phyloP scores from a whole-genome alignment of 2,329 filamentous ascomycete species.

The Blastomyces gilchristii region DNA sequence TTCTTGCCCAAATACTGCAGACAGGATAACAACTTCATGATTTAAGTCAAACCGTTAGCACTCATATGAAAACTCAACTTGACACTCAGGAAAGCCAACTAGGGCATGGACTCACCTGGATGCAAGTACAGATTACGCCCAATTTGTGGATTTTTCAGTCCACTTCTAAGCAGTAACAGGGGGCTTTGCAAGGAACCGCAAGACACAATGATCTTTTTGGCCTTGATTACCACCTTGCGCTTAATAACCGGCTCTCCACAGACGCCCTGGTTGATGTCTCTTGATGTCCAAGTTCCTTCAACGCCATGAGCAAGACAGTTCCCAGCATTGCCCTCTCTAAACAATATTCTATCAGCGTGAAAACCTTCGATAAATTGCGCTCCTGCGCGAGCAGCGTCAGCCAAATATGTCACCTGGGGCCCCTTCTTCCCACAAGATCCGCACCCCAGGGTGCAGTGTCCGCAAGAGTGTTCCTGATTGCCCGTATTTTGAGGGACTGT shows the following conservation, averaged over 20 bases:
- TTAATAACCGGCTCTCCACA: conserved; percentile 42
- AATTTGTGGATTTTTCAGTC: conserved; percentile 69
- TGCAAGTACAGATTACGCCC: conserved; percentile 75
- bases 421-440: conserved; percentile 65
- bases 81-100: background rate
- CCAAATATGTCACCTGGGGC: conserved; percentile 64
- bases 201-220: conserved; percentile 71
- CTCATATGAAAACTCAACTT: background rate
- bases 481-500: conserved; percentile 71
- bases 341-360: conserved; percentile 58
- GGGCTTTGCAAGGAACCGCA: conserved; percentile 69
- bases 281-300: conserved; percentile 62
- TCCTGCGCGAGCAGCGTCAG: conserved; percentile 65
- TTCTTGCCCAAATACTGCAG: conserved; percentile 58
- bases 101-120: conserved; percentile 48
- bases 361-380: conserved; percentile 80
- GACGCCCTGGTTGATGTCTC: conserved; percentile 53
- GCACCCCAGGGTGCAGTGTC: conserved; percentile 52
- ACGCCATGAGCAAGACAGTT: conserved; percentile 58
- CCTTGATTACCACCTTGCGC: conserved; percentile 59
- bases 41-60: conserved; percentile 8
- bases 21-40: conserved; percentile 30
- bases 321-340: conserved; percentile 43
- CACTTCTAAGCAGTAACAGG: conserved; percentile 64
- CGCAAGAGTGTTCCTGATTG: conserved; percentile 63